phyloP scores from a whole-genome alignment of 495 filamentous ascomycete species.

The Penicillium fimorum region DNA sequence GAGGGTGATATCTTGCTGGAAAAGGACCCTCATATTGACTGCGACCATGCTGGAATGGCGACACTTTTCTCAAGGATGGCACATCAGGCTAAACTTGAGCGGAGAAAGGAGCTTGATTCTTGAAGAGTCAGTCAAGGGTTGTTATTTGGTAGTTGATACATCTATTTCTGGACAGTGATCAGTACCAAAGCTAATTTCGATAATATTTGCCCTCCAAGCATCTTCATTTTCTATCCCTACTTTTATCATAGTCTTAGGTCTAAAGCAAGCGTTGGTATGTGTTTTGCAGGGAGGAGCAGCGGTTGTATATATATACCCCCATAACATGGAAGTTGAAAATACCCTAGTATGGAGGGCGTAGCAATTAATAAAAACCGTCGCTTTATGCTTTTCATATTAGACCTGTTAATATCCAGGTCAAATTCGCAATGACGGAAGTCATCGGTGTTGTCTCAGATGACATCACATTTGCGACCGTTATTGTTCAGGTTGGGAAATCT shows the following conservation, averaged over 20 bases:
- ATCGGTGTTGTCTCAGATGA: too few species aligned
- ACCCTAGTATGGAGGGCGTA: too few species aligned
- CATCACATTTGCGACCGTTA: too few species aligned
- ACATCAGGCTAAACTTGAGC: constrained; percentile 10
- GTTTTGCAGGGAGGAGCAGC: too few species aligned
- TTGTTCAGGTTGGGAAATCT: too few species aligned
- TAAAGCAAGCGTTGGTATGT: background rate
- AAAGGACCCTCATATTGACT: constrained; percentile 13
- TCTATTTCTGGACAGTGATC: background rate
- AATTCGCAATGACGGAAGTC: too few species aligned
- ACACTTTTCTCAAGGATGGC: constrained; percentile 24
- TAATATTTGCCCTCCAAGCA: background rate
- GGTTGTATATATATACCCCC: too few species aligned
- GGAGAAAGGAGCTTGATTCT: constrained; percentile 3
- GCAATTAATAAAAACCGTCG: too few species aligned
- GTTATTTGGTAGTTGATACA: background rate
- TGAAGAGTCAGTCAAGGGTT: background rate
- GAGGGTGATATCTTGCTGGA: background rate
- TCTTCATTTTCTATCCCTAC: background rate
- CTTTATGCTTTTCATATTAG: too few species aligned
- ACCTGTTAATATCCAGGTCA: too few species aligned
- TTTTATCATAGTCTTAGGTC: background rate
- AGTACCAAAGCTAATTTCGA: background rate
- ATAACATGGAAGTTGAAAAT: too few species aligned
- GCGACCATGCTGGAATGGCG: constrained; percentile 31